Evolutionary conservation across 2,329 filamentous ascomycete genomes (phyloP).

Genomic region (Botryotinia narcissicola): DNA sequence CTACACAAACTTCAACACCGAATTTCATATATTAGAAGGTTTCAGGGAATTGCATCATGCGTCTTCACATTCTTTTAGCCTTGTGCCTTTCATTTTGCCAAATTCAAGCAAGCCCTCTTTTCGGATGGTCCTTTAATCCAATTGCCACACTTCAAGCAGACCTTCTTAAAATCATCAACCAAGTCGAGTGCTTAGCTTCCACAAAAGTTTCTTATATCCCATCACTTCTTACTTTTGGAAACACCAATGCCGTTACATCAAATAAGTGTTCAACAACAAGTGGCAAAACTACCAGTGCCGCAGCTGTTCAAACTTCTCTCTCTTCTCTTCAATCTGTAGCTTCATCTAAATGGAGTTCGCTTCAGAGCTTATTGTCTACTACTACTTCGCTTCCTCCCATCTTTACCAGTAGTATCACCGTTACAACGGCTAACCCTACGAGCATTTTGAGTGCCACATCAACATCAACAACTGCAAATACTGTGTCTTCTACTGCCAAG

Average conservation of each 20-base stretch:
- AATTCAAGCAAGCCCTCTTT: not conserved
- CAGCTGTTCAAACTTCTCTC: not conserved
- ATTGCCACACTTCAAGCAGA: conserved; percentile 7
- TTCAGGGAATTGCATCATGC: not conserved
- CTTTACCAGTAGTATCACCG: not conserved
- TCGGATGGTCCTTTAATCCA: not conserved
- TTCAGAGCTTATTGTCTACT: conserved; percentile 5
- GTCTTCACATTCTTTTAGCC: conserved; percentile 12
- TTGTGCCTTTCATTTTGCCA: conserved; percentile 8
- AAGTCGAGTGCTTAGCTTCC: not conserved
- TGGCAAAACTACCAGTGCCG: not conserved
- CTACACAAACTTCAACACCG: not conserved
- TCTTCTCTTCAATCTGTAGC: conserved; percentile 13
- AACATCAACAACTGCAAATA: not conserved
- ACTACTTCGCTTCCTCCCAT: conserved; percentile 9
- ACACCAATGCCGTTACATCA: not conserved
- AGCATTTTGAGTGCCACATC: not conserved
- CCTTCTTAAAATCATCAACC: not conserved
- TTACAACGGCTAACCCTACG: not conserved
- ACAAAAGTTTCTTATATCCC: conserved; percentile 2
- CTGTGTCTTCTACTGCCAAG: not conserved
- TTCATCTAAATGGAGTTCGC: conserved; percentile 13
- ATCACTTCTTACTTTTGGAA: not conserved
- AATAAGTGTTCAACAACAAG: conserved; percentile 2
- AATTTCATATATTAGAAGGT: not conserved